phyloP scores from a whole-genome alignment of 768 basidiomycete species.

The Cubamyces lactineus region DNA sequence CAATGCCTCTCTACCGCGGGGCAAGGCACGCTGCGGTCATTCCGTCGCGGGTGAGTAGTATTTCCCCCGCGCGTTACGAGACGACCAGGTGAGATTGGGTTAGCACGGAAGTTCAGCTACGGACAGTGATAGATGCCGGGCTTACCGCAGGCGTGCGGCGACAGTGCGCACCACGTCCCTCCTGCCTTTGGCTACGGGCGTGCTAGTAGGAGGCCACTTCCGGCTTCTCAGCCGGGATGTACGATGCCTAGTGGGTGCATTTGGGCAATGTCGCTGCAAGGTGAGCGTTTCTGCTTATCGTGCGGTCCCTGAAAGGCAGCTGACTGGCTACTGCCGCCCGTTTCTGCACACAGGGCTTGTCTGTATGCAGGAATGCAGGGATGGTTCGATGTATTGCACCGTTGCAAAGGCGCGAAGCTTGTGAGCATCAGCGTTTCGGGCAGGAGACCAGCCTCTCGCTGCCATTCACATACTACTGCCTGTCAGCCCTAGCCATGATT shows the following conservation, averaged over 20 bases:
- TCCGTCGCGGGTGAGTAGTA: constrained; percentile 1
- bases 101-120: constrained; percentile 6
- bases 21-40: not conserved
- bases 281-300: not conserved
- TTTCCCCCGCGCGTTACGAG: not conserved
- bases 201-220: not conserved
- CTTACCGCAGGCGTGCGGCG: constrained; percentile 6
- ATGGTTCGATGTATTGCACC: no score
- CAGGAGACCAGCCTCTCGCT: not conserved
- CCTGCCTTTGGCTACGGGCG: not conserved
- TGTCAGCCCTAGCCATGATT: no score
- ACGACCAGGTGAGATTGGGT: not conserved
- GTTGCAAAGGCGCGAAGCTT: no score
- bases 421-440: no score
- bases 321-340: not conserved
- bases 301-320: not conserved
- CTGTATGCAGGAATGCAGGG: no score
- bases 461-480: not conserved
- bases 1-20: not conserved
- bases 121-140: constrained; percentile 15
- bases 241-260: no score
- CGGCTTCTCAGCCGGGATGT: constrained; percentile 1
- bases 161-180: constrained; percentile 7
- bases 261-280: not conserved
- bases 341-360: no score